Evolutionary conservation across 257 asterid species (phyloP).

Genomic region (Capsicum pubescens): DNA sequence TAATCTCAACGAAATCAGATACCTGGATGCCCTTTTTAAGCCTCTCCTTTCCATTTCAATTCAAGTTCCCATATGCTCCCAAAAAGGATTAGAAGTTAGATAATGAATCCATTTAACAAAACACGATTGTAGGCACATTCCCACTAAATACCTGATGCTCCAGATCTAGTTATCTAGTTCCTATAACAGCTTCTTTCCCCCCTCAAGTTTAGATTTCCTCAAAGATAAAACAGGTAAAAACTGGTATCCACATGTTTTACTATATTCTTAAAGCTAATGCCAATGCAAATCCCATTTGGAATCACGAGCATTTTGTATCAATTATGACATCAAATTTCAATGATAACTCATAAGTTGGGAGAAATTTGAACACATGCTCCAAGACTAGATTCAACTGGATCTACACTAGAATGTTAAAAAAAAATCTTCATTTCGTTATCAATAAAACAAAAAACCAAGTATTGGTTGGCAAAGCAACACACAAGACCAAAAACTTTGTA

Average conservation of each 20-base stretch:
- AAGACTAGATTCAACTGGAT: constrained; percentile 16
- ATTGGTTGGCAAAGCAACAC: background rate
- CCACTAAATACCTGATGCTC: background rate
- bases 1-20: constrained; percentile 19
- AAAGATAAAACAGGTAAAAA: background rate
- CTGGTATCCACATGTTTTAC: constrained; percentile 9
- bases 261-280: background rate
- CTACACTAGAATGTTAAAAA: background rate
- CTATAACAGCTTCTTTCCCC: background rate
- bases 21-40: too few relatives aligned
- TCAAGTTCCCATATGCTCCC: constrained; percentile 7
- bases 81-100: background rate
- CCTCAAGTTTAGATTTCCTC: background rate
- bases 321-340: background rate
- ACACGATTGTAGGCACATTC: background rate
- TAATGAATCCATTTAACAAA: background rate
- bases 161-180: constrained; percentile 13
- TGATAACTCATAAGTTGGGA: background rate
- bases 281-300: constrained; percentile 21
- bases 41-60: background rate
- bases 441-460: background rate
- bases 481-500: background rate
- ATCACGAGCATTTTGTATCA: background rate
- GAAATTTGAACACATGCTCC: constrained; percentile 17
- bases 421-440: background rate